Percentiles rank a stretch among this genome's conserved stretches.
Conservation (phyloP, 805 yeast genomes). For the Lachancea sp. region DNA sequence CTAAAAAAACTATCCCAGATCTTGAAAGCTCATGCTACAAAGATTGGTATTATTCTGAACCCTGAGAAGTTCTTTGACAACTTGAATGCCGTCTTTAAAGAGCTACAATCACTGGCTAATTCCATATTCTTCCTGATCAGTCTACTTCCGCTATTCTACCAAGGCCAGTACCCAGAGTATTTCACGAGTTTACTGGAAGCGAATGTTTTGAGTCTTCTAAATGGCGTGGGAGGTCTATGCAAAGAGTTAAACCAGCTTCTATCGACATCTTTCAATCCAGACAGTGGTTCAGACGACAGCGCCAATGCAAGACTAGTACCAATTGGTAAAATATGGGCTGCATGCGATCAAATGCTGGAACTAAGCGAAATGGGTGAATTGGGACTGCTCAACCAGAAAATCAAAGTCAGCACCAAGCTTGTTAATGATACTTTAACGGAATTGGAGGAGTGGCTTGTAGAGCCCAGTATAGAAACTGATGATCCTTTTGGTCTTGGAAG, state of each 20-base stretch:
- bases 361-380: conserved; percentile 45
- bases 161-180: conserved; percentile 15
- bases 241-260: conserved; percentile 18
- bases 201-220: conserved; percentile 16
- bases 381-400: conserved; percentile 44
- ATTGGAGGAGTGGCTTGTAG: conserved; percentile 60
- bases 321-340: conserved; percentile 68
- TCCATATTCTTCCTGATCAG: conserved; percentile 22
- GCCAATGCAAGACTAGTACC: conserved; percentile 43
- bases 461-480: conserved; percentile 42
- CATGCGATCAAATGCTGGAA: conserved; percentile 44
- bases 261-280: neutral
- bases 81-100: conserved; percentile 22
- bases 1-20: conserved; percentile 51
- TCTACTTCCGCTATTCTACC: conserved; percentile 27
- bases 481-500: conserved; percentile 45
- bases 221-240: conserved; percentile 19
- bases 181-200: conserved; percentile 19
- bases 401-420: conserved; percentile 34
- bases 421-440: conserved; percentile 62
- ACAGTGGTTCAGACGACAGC: conserved; percentile 5
- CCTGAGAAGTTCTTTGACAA: conserved; percentile 20
- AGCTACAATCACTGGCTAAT: conserved; percentile 24
- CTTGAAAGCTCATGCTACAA: conserved; percentile 70
- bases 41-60: conserved; percentile 38